Conservation (phyloP, 2,329 filamentous ascomycete genomes). For the Ustulina deusta region DNA sequence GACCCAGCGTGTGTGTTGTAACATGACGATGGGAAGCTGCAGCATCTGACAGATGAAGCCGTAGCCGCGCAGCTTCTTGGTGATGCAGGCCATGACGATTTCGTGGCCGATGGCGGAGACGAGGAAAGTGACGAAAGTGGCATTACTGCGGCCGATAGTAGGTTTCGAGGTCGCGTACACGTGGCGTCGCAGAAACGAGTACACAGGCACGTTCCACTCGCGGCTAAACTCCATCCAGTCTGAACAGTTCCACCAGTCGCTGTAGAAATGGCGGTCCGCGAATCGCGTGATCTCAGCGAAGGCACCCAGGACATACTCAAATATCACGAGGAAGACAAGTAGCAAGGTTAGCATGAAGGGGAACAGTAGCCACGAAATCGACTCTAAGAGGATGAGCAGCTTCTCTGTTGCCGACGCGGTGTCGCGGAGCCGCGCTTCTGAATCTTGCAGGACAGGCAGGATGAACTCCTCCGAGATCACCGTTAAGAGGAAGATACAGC, state of each 20-base stretch:
- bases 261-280: slow-evolving; percentile 93
- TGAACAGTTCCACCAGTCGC: slow-evolving; percentile 80
- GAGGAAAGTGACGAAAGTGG: slow-evolving; percentile 91
- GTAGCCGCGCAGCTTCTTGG: slow-evolving; percentile 94
- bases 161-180: slow-evolving; percentile 88
- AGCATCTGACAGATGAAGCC: slow-evolving; percentile 96
- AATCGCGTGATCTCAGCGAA: slow-evolving; percentile 96
- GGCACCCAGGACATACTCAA: slow-evolving; percentile 94
- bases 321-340: slow-evolving; percentile 97
- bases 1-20: slow-evolving; percentile 85
- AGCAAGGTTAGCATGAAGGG: slow-evolving; percentile 97
- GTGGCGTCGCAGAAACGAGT: slow-evolving; percentile 93
- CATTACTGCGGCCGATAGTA: slow-evolving; percentile 79
- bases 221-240: slow-evolving; percentile 96
- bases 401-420: slow-evolving; percentile 69
- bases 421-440: slow-evolving; percentile 65
- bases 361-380: slow-evolving; percentile 90
- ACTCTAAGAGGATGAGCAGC: slow-evolving; percentile 85
- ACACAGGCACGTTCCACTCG: slow-evolving; percentile 98
- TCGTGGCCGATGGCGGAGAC: slow-evolving; percentile 92
- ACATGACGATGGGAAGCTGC: slow-evolving; percentile 92
- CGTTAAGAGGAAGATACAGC: slow-evolving; percentile 94
- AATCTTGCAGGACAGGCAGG: slow-evolving; percentile 85
- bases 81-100: slow-evolving; percentile 97
- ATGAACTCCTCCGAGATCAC: slow-evolving; percentile 96